These are phyloP conservation scores for Biscutella laevigata DNA, from an alignment of 441 rosid genomes.

Conservation along the genomic window DNA sequence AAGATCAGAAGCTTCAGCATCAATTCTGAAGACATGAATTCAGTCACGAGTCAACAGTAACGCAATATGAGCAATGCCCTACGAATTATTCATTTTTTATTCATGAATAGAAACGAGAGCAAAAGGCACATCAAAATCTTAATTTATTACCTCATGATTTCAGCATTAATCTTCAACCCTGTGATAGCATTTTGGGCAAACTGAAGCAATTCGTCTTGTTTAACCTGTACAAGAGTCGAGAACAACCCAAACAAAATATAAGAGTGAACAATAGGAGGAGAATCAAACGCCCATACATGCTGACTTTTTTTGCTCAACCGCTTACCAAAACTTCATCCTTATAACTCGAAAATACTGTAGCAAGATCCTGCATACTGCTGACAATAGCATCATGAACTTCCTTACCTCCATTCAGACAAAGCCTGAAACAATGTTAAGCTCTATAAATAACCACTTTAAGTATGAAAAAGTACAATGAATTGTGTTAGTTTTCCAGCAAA, in stretches of 20 bases:
- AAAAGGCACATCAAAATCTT: constrained; percentile 6
- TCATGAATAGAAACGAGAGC: constrained; percentile 4
- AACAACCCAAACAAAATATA: not conserved
- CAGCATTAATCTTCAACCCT: constrained; percentile 82
- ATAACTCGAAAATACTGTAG: constrained; percentile 67
- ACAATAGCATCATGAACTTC: constrained; percentile 93
- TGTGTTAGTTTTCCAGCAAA: not conserved
- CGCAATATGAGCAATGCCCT: constrained; percentile 14
- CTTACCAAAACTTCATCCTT: constrained; percentile 95
- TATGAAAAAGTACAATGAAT: not conserved
- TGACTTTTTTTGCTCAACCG: constrained; percentile 12
- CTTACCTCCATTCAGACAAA: constrained; percentile 85
- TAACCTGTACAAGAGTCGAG: constrained; percentile 64
- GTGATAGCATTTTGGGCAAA: constrained; percentile 85
- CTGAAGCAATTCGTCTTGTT: constrained; percentile 94
- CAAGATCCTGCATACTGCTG: constrained; percentile 94
- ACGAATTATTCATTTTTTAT: not conserved
- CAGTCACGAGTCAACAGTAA: constrained; percentile 17
- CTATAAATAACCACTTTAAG: constrained; percentile 1
- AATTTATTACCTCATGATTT: constrained; percentile 56
- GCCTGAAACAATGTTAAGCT: constrained; percentile 37
- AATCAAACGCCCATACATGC: constrained; percentile 10
- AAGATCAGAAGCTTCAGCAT: constrained; percentile 65
- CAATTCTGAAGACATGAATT: constrained; percentile 53
- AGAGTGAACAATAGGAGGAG: not conserved